Evolutionary conservation across 2,329 filamentous ascomycete species (phyloP), one percentile per base, ranked within the genome.

Genomic region (Chalara sp.): DNA sequence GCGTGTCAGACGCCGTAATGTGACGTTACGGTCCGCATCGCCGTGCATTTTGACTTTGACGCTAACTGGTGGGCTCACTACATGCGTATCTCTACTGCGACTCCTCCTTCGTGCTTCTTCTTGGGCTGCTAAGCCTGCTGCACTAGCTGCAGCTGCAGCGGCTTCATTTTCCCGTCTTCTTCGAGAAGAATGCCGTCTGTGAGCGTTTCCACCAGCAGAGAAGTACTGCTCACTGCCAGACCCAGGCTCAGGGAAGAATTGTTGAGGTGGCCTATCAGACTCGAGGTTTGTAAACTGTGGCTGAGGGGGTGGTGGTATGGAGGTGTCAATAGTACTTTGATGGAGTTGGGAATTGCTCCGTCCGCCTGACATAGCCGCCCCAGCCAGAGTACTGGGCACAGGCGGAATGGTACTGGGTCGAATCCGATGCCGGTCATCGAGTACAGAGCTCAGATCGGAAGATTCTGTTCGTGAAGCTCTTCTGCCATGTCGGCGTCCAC

Each of bases 31-130:
- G 52, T 81, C 76, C 32, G 73, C 74, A 58, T 84, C 80, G 56
- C 81, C 77, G 56, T 82, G 76, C 44, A 83, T 71, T 60, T 77
- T 79, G 50, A 84, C 68, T 62, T 79, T 81, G 51, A 84, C 75
- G 60, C 77, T 79, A 32, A 80, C 72, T 3, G 76, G 71, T 32
- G 73, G 70, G 58, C 73, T 75, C 5, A 64, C 5, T 6, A 39
- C 54, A 10, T 47, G 53, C 32, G 50, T 48, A 39, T 53, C 46
- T 13, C 56, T 47, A 12, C 50, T 54, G 46, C 61, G 55, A 32
- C 56, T 58, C 46, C 59, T 52, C 33, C 61, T 50, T 12, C 57
- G 51, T 32, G 67, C 64, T 39, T 75, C 73, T 57, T 79, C 73
- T 57, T 70, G 71, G 1, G 72, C 72, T 2, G 76, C 76, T 29